phyloP scores from a whole-genome alignment of 768 basidiomycete genomes.

The Psilocybe cyanescens region DNA sequence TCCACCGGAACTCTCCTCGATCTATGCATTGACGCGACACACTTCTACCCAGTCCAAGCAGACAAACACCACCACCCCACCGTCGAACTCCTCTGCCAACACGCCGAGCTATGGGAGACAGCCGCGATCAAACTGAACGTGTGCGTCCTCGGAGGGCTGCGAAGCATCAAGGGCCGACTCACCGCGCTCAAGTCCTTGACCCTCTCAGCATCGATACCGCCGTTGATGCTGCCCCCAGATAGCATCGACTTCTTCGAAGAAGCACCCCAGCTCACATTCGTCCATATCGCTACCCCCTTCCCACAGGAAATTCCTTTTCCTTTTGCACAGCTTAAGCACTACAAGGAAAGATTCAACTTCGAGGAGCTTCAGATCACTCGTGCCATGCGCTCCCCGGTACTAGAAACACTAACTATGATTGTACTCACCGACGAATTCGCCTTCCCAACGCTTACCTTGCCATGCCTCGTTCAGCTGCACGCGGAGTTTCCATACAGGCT shows the following conservation, averaged over 20 bases:
- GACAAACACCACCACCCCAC: neutral
- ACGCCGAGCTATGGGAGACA: slow-evolving; percentile 9
- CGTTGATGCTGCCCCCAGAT: neutral
- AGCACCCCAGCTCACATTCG: neutral
- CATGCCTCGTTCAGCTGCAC: neutral
- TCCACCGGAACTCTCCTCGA: neutral
- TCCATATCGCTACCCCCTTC: neutral
- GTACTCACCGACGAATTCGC: neutral
- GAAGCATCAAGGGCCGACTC: neutral
- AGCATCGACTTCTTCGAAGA: neutral
- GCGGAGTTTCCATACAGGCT: neutral
- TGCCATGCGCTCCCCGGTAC: neutral
- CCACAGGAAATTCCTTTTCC: neutral
- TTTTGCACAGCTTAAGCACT: neutral
- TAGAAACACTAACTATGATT: neutral
- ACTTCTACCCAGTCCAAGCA: neutral
- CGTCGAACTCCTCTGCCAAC: neutral
- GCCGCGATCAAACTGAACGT: neutral
- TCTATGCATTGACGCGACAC: neutral
- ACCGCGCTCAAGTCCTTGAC: neutral
- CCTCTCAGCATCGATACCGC: neutral
- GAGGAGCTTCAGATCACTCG: neutral
- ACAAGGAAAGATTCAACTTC: neutral
- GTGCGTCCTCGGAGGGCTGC: neutral
- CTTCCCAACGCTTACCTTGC: neutral